Conservation (phyloP, 495 filamentous ascomycete species). For the Schizothecium vesticola region DNA sequence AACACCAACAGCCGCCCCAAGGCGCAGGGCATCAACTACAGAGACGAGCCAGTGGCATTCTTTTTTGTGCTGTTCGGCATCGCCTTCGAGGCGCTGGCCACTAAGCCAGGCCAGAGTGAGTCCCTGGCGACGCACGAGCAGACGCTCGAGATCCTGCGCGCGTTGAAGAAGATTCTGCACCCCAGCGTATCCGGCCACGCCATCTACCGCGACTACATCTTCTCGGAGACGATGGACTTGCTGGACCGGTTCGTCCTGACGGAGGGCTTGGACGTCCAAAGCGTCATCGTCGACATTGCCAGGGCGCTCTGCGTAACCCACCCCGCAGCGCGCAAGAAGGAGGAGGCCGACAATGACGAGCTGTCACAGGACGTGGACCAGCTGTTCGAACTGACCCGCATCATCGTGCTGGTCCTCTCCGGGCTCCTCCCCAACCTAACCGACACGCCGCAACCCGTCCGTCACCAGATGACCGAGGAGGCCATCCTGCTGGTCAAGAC, state of each 20-base stretch:
- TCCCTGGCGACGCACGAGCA: conserved; percentile 68
- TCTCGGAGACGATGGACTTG: conserved; percentile 95
- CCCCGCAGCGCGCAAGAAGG: conserved; percentile 71
- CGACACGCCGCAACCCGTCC: conserved; percentile 64
- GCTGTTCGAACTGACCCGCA: conserved; percentile 90
- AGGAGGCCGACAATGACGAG: conserved; percentile 61
- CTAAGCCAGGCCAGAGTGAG: conserved; percentile 63
- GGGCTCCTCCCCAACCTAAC: conserved; percentile 81
- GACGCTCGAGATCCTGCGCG: conserved; percentile 81
- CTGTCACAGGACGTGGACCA: conserved; percentile 96
- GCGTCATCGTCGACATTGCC: conserved; percentile 87
- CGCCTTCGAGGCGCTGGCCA: conserved; percentile 89
- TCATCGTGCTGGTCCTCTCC: conserved; percentile 88
- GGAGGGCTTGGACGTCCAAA: conserved; percentile 82
- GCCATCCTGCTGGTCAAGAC: conserved; percentile 72
- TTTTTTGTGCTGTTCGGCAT: conserved; percentile 98
- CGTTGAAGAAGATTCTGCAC: conserved; percentile 88
- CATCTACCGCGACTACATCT: conserved; percentile 92
- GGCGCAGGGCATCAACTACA: conserved; percentile 83
- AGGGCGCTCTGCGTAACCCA: conserved; percentile 84
- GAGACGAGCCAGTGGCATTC: conserved; percentile 96
- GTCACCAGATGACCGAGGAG: conserved; percentile 73
- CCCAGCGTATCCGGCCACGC: conserved; percentile 94
- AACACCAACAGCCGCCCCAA: conserved; percentile 47
- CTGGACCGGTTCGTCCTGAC: conserved; percentile 90